phyloP scores from a whole-genome alignment of 371 early-diverging fungal genomes.

The Parasitella parasitica region DNA sequence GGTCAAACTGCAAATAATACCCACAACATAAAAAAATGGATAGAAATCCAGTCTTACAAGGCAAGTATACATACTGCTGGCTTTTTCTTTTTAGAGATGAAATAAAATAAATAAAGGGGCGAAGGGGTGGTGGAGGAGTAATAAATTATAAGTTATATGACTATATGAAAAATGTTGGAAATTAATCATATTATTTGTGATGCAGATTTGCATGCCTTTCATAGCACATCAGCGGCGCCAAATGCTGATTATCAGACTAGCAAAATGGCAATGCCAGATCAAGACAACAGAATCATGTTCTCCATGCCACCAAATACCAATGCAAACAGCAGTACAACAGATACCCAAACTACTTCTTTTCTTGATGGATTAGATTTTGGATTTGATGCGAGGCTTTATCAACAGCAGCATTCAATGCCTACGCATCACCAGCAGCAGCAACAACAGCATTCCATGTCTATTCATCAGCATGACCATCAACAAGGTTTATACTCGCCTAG shows the following conservation, averaged over 20 bases:
- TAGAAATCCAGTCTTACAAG: conserved; percentile 21
- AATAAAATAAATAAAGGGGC: conserved; percentile 1
- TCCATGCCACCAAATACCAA: neutral
- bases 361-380: conserved; percentile 11
- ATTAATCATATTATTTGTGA: neutral
- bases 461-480: neutral
- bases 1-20: neutral
- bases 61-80: conserved; percentile 5
- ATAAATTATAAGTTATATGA: neutral
- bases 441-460: neutral
- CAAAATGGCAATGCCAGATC: conserved; percentile 4
- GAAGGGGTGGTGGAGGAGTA: neutral
- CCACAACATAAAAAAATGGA: conserved; percentile 9
- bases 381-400: neutral
- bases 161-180: too few relatives aligned
- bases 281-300: neutral
- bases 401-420: neutral
- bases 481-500: neutral
- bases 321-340: neutral
- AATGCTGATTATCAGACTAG: neutral
- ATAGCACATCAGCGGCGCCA: conserved; percentile 2
- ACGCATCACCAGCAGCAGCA: neutral
- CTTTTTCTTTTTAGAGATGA: neutral
- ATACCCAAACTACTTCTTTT: conserved; percentile 6
- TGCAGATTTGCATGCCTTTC: conserved; percentile 23